These are phyloP conservation scores for Akebia trifoliata DNA, from an alignment of 164 flowering plant species.

Conservation along the genomic window DNA sequence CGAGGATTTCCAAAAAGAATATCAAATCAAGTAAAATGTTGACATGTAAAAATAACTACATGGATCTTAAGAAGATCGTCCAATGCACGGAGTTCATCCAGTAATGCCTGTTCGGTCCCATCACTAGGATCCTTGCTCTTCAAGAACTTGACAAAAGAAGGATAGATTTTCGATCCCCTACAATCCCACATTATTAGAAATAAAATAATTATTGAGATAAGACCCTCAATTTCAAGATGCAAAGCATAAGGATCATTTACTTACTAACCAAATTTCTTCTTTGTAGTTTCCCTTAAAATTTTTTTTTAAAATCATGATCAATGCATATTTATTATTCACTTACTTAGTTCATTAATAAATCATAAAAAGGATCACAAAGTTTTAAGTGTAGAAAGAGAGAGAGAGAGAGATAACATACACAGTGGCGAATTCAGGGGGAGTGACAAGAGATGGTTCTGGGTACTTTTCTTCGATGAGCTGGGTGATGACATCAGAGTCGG, in stretches of 20 bases:
- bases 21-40: neutral
- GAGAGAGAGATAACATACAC: slow-evolving; percentile 40
- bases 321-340: too few relatives aligned
- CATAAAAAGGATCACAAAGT: too few relatives aligned
- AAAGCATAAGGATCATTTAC: too few relatives aligned
- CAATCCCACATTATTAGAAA: slow-evolving; percentile 1
- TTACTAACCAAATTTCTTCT: too few relatives aligned
- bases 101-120: slow-evolving; percentile 77
- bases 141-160: slow-evolving; percentile 60
- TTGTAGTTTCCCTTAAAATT: too few relatives aligned
- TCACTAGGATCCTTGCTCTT: slow-evolving; percentile 87
- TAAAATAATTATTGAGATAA: too few relatives aligned
- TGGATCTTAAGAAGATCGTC: slow-evolving; percentile 83
- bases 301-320: too few relatives aligned
- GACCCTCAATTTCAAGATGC: too few relatives aligned
- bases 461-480: slow-evolving; percentile 70
- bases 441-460: slow-evolving; percentile 60
- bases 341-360: too few relatives aligned
- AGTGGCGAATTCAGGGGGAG: slow-evolving; percentile 62
- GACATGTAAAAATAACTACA: slow-evolving; percentile 28
- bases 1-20: neutral
- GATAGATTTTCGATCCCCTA: slow-evolving; percentile 80
- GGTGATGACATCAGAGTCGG: slow-evolving; percentile 83
- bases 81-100: slow-evolving; percentile 65
- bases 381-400: neutral